Evolutionary conservation across 306 rosid species (phyloP), one percentile per base, ranked within the genome.

Genomic region (Cucurbita ficifolia): DNA sequence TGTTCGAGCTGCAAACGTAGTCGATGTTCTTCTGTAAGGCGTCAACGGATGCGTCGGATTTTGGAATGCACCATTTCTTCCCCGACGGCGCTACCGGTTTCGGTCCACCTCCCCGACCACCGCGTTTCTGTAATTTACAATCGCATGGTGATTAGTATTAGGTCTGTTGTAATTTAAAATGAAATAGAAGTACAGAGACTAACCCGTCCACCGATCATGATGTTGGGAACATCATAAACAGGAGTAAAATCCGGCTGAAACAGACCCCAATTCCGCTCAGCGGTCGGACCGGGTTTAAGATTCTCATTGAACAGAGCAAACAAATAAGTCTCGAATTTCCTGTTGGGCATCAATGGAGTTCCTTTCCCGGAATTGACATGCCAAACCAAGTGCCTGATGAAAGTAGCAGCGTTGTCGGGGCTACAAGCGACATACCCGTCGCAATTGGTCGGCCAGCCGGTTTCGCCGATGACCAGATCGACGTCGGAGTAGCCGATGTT

Each of bases 361-460:
- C 99, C 99, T 50, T 70, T 85, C 0, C 90, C 87, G 1, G 82
- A 59, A 0, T 35, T 81, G 48, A 91, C 82, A 57, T 89, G 99
- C 57, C 61, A 76, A 4, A 90, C 52, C 45, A 94, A 77, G 9
- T 85, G 75, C 2, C 78, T 71, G 6, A 89, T 91, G 14, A 50
- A 94, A 1, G 86, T 59, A 76, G 74, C 82, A 1, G 96, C 96
- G 33, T 91, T 84, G 13, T 76, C 81, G 0, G 69, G 52, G 22
- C 89, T 85, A 35, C 99, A 94, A 0, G 89, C 92, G 11, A 84
- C 84, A 76, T 76, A 89, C 17, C 91, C 99, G 18, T 94, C 99
- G 24, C 99, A 94, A 4, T 67, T 76, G 18, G 96, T 77, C 6
- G 99, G 95, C 99, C 99, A 94, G 0, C 99, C 99, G 0, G 99